Evolutionary conservation across 2,329 filamentous ascomycete species (phyloP).

Genomic region (Hymenoscyphus scutula): DNA sequence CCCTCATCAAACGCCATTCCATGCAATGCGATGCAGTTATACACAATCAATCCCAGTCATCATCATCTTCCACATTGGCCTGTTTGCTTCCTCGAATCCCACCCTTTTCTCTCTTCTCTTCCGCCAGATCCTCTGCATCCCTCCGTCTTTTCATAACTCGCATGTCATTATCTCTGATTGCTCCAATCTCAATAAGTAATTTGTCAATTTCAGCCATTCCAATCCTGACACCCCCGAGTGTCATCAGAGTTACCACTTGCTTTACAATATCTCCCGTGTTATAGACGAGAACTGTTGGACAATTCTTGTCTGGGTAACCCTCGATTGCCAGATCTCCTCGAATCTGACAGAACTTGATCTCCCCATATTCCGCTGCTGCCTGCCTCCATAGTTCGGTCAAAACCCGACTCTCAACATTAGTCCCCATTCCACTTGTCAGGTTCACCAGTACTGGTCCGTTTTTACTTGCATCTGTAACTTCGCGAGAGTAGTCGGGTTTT

Average conservation of each 20-base stretch:
- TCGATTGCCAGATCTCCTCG: conserved; percentile 90
- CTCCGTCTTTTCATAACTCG: conserved; percentile 51
- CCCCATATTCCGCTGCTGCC: conserved; percentile 80
- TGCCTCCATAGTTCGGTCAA: conserved; percentile 83
- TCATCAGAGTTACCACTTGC: conserved; percentile 86
- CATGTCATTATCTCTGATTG: conserved; percentile 74
- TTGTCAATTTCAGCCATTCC: conserved; percentile 75
- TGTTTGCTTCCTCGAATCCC: conserved; percentile 31
- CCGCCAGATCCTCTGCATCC: conserved; percentile 34
- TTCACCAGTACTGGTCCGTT: conserved; percentile 72
- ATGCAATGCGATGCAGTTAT: background rate
- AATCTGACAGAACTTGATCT: conserved; percentile 98
- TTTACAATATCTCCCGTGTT: conserved; percentile 87
- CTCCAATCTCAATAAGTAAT: conserved; percentile 77
- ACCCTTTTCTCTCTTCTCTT: conserved; percentile 32
- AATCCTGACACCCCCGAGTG: conserved; percentile 70
- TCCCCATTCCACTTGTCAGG: conserved; percentile 72
- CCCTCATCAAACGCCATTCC: background rate
- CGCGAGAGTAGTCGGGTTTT: conserved; percentile 87
- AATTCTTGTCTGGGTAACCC: conserved; percentile 92
- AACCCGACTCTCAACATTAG: conserved; percentile 81
- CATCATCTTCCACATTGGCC: conserved; percentile 37
- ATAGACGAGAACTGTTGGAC: conserved; percentile 90
- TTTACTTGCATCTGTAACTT: conserved; percentile 87
- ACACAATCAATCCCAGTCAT: conserved; percentile 53